Conservation (phyloP, 2,329 filamentous ascomycete species). For the Fusarium protoensiforme region DNA sequence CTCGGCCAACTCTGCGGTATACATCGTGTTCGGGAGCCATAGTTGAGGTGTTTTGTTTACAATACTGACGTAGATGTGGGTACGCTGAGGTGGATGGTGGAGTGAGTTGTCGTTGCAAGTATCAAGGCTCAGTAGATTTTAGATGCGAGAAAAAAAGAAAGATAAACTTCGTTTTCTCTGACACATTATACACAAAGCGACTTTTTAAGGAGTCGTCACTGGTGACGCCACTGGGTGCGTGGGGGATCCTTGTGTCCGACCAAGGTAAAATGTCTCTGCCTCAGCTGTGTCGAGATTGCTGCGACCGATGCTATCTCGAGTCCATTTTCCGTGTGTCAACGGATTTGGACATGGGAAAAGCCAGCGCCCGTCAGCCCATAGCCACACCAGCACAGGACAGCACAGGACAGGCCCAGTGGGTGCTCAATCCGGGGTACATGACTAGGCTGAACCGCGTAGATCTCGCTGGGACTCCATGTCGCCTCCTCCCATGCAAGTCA, state of each 20-base stretch:
- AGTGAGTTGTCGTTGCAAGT: not conserved
- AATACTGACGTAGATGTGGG: not conserved
- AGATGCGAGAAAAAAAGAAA: not conserved
- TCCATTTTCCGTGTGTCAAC: constrained; percentile 43
- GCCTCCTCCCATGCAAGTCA: not conserved
- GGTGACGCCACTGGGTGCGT: constrained; percentile 24
- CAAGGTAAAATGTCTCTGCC: constrained; percentile 4
- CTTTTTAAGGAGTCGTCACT: constrained; percentile 14
- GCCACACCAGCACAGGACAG: not conserved
- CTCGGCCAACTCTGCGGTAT: constrained; percentile 66
- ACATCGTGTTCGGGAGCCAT: constrained; percentile 52
- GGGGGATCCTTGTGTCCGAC: constrained; percentile 16
- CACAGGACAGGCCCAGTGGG: not conserved
- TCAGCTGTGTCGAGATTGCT: constrained; percentile 18
- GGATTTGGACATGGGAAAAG: constrained; percentile 41
- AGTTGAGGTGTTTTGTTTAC: not conserved
- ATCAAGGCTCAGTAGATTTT: not conserved
- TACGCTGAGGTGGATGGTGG: not conserved
- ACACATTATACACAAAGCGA: not conserved
- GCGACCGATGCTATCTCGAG: constrained; percentile 34
- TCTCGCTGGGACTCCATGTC: constrained; percentile 18
- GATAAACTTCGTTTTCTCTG: not conserved
- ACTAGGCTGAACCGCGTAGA: constrained; percentile 25
- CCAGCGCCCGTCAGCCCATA: constrained; percentile 35
- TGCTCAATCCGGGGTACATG: constrained; percentile 43